These are phyloP conservation scores for Rhizophora apiculata DNA, from an alignment of 345 rosid genomes.

Conservation along the genomic window DNA sequence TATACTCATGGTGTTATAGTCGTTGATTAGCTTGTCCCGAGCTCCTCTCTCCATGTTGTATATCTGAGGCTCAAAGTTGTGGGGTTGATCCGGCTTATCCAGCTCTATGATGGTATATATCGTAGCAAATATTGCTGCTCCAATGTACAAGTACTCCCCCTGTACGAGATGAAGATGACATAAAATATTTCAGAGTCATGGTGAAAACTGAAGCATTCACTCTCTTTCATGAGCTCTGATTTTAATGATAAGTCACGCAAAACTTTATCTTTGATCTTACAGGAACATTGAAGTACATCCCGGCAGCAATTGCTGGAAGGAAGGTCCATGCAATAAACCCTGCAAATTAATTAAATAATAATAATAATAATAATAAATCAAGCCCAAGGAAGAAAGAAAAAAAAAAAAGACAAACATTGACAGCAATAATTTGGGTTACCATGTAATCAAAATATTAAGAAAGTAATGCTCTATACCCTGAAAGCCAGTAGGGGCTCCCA, in stretches of 20 bases:
- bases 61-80: slow-evolving; percentile 91
- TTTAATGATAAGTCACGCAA: too few relatives aligned
- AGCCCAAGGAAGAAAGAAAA: not conserved
- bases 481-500: slow-evolving; percentile 71
- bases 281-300: slow-evolving; percentile 67
- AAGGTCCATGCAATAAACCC: slow-evolving; percentile 80
- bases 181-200: not conserved
- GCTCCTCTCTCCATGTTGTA: slow-evolving; percentile 83
- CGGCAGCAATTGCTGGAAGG: slow-evolving; percentile 76
- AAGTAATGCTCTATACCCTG: slow-evolving; percentile 41
- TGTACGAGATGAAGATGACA: slow-evolving; percentile 10
- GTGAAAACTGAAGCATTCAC: not conserved
- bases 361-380: not conserved
- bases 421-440: not conserved
- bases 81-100: slow-evolving; percentile 90
- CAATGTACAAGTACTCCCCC: slow-evolving; percentile 81
- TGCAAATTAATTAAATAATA: slow-evolving; percentile 23
- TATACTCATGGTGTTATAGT: slow-evolving; percentile 79
- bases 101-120: slow-evolving; percentile 74
- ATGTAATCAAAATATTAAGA: not conserved
- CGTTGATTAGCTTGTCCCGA: slow-evolving; percentile 79
- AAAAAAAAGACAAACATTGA: too few relatives aligned
- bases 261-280: slow-evolving; percentile 29
- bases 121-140: slow-evolving; percentile 64
- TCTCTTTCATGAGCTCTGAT: too few relatives aligned